Percentiles rank a stretch among this genome's conserved stretches.
Conservation (phyloP, 768 basidiomycete species). For the Cystobasidium tubakii region DNA sequence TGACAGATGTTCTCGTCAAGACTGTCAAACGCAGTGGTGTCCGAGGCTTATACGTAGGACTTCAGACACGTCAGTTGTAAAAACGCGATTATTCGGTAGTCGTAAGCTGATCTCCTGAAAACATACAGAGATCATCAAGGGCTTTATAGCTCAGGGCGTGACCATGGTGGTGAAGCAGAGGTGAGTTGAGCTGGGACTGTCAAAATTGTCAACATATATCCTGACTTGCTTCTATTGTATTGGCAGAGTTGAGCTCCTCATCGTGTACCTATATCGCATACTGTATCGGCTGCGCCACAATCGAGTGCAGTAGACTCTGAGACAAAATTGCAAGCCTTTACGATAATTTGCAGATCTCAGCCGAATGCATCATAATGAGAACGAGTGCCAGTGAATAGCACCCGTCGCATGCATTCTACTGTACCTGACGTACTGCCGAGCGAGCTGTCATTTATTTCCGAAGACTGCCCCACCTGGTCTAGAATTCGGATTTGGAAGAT, state of each 20-base stretch:
- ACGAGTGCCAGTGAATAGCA: too few species aligned
- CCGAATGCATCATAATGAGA: too few species aligned
- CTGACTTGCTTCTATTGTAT: neutral
- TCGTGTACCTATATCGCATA: slow-evolving; percentile 21
- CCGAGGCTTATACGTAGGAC: slow-evolving; percentile 57
- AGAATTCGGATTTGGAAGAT: neutral
- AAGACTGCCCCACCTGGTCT: neutral
- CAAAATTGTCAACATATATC: neutral
- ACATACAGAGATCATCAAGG: slow-evolving; percentile 49
- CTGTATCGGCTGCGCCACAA: slow-evolving; percentile 1
- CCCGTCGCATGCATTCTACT: neutral
- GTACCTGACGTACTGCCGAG: neutral
- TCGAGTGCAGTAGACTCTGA: neutral
- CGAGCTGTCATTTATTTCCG: neutral
- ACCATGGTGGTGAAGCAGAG: slow-evolving; percentile 61
- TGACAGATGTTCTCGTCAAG: slow-evolving; percentile 41
- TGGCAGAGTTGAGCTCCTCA: slow-evolving; percentile 17
- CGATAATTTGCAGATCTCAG: too few species aligned
- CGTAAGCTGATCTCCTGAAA: neutral
- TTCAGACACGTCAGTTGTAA: slow-evolving; percentile 49
- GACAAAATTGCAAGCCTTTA: too few species aligned
- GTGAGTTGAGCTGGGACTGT: slow-evolving; percentile 5
- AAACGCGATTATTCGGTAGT: too few species aligned
- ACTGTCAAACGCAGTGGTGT: slow-evolving; percentile 46
- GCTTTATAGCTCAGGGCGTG: slow-evolving; percentile 58